Evolutionary conservation across 2,329 filamentous ascomycete species (phyloP), one percentile per base, ranked within the genome.

Genomic region (Fusarium decemcellulare): DNA sequence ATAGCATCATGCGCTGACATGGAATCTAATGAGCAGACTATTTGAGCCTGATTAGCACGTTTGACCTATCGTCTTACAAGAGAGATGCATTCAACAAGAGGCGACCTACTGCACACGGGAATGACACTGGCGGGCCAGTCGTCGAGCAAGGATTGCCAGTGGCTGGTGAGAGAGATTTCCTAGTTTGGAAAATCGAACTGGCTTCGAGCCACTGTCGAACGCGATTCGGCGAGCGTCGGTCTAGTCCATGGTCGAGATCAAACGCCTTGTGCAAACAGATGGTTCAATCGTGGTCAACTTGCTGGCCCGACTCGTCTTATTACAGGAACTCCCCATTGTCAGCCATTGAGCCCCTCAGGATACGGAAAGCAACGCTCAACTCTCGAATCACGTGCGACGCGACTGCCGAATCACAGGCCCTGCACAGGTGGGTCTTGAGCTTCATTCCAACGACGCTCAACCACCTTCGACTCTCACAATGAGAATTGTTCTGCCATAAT

Each of bases 271-370:
- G 42, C 39, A 36, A 55, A 56, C 60, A 62, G 61, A 5, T 34
- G 67, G 59, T 42, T 54, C 59, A 74, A 65, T 72, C 63, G 59
- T 62, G 51, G 59, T 65, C 56, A 74, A 23, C 55, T 62, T 65
- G 23, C 29, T 53, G 59, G 48, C 44, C 54, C 63, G 42, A 65
- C 54, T 68, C 63, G 59, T 71, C 57, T 66, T 60, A 63, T 14
- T 39, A 15, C 10, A 74, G 72, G 61, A 72, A 68, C 71, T 75
- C 64, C 65, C 59, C 46, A 70, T 59, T 43, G 70, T 75, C 73
- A 75, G 70, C 73, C 68, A 74, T 70, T 70, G 67, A 64, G 71
- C 73, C 73, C 73, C 73, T 75, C 73, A 71, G 61, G 62, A 67
- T 70, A 52, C 47, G 65, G 65, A 71, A 74, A 74, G 70, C 59